Evolutionary conservation across 306 rosid genomes (phyloP), one percentile per base, ranked within the genome.

Genomic region (Medicago ruthenica): DNA sequence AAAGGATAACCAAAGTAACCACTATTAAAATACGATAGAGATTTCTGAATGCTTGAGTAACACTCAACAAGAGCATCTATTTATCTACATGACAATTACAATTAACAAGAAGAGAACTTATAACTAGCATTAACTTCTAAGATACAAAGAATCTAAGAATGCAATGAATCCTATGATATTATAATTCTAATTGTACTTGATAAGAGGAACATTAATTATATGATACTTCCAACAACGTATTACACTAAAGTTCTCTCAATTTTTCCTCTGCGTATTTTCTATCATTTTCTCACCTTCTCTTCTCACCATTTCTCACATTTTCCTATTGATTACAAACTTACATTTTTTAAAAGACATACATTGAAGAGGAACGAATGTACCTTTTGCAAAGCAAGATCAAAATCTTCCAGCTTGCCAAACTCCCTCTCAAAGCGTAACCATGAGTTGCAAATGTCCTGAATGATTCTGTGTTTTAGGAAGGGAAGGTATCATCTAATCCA

Each of bases 371-470:
- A 74, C 15, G 44, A 74, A 31, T 68, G 64, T 88, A 93, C 96
- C 98, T 90, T 95, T 59, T 76, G 88, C 65, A 66, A 76, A 60
- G 98, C 92, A 70, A 77, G 91, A 75, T 95, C 98, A 60, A 87
- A 81, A 83, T 95, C 97, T 76, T 92, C 93, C 74, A 95, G 82
- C 9, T 83, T 84, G 64, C 98, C 97, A 59, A 79, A 87, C 80
- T 95, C 92, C 85, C 97, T 92, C 87, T 95, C 98, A 71, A 92
- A 95, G 80, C 93, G 87, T 73, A 95, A 75, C 97, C 98, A 95
- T 18, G 89, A 83, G 73, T 83, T 78, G 91, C 98, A 95, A 77
- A 92, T 95, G 80, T 95, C 98, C 98, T 94, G 98, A 90, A 91
- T 82, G 82, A 83, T 87, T 91, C 90, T 87, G 90, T 79, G 73